Percentiles rank a stretch among this genome's conserved stretches.
Conservation (phyloP, 2,329 filamentous ascomycete species). For the Neonectria ditissima region DNA sequence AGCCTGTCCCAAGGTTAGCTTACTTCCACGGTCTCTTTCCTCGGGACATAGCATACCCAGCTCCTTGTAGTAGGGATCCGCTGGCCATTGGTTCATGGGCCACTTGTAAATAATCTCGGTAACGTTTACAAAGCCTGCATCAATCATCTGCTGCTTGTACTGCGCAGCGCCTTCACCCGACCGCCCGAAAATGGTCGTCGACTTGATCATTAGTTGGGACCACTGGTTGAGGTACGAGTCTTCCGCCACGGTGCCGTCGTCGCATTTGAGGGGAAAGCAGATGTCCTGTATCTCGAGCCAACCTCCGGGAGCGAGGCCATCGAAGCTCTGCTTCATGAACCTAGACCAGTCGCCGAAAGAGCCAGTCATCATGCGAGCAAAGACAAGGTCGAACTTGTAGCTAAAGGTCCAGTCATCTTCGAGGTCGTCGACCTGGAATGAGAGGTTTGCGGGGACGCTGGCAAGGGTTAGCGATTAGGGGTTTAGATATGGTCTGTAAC, state of each 20-base stretch:
- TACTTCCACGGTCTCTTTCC: too few species aligned
- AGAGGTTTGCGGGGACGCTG: slow-evolving; percentile 62
- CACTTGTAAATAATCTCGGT: slow-evolving; percentile 60
- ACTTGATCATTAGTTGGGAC: slow-evolving; percentile 46
- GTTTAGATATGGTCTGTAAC: too few species aligned
- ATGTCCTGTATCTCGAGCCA: slow-evolving; percentile 59
- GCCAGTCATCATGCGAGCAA: slow-evolving; percentile 53
- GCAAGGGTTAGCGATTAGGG: neutral
- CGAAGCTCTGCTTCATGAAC: slow-evolving; percentile 52
- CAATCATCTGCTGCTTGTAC: slow-evolving; percentile 55
- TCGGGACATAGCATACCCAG: slow-evolving; percentile 50
- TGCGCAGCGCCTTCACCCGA: slow-evolving; percentile 45
- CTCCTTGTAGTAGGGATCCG: slow-evolving; percentile 63
- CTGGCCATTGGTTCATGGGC: slow-evolving; percentile 65
- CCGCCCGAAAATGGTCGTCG: slow-evolving; percentile 47
- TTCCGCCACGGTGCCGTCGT: slow-evolving; percentile 54
- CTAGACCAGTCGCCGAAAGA: slow-evolving; percentile 51
- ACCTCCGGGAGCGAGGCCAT: slow-evolving; percentile 56
- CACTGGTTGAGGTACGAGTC: slow-evolving; percentile 46
- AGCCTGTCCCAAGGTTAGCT: slow-evolving; percentile 54
- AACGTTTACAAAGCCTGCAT: slow-evolving; percentile 66
- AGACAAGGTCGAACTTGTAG: slow-evolving; percentile 56
- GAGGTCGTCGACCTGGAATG: slow-evolving; percentile 60
- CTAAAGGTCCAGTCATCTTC: slow-evolving; percentile 56
- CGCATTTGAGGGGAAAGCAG: slow-evolving; percentile 52